Conservation (phyloP, 148 eudicot genomes). For the Mesembryanthemum crystallinum region DNA sequence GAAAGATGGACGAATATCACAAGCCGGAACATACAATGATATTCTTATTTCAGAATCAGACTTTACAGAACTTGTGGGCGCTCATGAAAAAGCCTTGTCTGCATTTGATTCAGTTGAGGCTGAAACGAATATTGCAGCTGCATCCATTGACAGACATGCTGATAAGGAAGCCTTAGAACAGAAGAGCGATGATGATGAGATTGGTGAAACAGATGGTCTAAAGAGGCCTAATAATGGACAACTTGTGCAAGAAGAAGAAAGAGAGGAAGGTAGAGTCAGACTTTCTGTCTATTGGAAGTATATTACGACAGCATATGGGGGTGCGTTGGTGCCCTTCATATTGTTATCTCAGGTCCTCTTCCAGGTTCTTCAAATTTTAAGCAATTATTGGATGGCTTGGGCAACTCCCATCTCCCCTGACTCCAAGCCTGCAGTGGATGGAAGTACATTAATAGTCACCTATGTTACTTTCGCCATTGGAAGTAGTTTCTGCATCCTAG, state of each 20-base stretch:
- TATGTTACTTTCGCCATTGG: slow-evolving; percentile 51
- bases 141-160: slow-evolving; percentile 5
- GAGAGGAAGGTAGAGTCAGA: slow-evolving; percentile 64
- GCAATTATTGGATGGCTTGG: slow-evolving; percentile 87
- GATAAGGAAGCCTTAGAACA: slow-evolving; percentile 2
- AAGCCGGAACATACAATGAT: slow-evolving; percentile 64
- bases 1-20: slow-evolving; percentile 59
- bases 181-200: slow-evolving; percentile 19
- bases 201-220: slow-evolving; percentile 29
- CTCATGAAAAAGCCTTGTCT: slow-evolving; percentile 59
- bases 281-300: slow-evolving; percentile 59
- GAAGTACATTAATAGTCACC: slow-evolving; percentile 43
- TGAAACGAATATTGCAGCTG: not conserved
- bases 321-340: slow-evolving; percentile 52
- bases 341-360: slow-evolving; percentile 47
- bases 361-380: slow-evolving; percentile 50
- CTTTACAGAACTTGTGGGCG: slow-evolving; percentile 65
- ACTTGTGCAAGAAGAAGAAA: slow-evolving; percentile 71
- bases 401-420: slow-evolving; percentile 60
- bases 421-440: slow-evolving; percentile 33
- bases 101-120: slow-evolving; percentile 34
- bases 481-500: slow-evolving; percentile 52
- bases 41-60: slow-evolving; percentile 54
- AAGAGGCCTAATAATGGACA: slow-evolving; percentile 32
- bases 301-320: slow-evolving; percentile 65